phyloP scores from a whole-genome alignment of 2,329 filamentous ascomycete genomes.

The Geosmithia flava region DNA sequence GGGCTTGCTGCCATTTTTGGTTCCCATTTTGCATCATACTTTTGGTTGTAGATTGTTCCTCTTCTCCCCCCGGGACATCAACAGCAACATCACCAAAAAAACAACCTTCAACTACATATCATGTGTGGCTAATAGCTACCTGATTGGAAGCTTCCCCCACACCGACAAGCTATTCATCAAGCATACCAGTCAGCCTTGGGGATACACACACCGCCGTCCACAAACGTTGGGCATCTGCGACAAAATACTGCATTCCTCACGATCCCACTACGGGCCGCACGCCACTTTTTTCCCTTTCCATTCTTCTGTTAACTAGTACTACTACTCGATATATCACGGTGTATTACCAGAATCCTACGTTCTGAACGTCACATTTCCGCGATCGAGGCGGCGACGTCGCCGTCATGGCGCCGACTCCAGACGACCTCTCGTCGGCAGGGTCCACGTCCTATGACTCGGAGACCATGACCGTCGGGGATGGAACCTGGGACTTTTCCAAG shows the following conservation, averaged over 20 bases:
- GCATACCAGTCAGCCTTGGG: no score
- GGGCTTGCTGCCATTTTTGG: no score
- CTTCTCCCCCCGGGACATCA: no score
- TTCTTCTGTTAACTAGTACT: background rate
- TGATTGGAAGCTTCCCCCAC: no score
- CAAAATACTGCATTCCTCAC: conserved; percentile 1
- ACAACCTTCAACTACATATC: no score
- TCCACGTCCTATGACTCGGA: conserved; percentile 61
- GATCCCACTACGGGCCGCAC: background rate
- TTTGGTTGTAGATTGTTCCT: no score
- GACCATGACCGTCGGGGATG: conserved; percentile 68
- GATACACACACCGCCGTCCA: background rate
- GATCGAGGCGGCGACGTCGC: conserved; percentile 14
- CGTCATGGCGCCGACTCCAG: conserved; percentile 47
- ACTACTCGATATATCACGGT: no score
- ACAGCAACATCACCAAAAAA: no score
- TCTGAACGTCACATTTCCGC: background rate
- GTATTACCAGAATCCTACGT: no score
- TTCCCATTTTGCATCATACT: no score
- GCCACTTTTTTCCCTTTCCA: background rate
- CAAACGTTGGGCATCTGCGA: background rate
- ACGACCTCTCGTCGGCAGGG: conserved; percentile 55
- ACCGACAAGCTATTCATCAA: no score
- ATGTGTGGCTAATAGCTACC: no score
- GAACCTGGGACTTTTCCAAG: conserved; percentile 69